A percentile compares a stretch with the other conserved stretches of the same genome.
phyloP scores from a whole-genome alignment of 306 rosid genomes.

The Abrus precatorius region DNA sequence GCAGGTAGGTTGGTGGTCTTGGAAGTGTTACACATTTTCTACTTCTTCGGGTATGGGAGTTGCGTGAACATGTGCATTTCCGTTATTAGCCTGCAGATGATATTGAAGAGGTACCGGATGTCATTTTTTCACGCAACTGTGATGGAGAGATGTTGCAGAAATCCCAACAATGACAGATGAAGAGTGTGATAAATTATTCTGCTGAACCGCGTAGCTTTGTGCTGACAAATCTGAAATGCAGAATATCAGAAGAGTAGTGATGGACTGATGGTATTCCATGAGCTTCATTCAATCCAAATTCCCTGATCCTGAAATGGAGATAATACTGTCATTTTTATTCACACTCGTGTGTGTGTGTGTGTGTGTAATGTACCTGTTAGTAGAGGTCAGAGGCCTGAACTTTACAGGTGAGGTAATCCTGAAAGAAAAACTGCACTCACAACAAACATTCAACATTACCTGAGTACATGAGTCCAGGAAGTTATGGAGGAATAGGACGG shows the following conservation, averaged over 20 bases:
- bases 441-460: constrained; percentile 10
- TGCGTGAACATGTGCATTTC: constrained; percentile 14
- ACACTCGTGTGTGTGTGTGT: not conserved
- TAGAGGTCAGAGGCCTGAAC: constrained; percentile 12
- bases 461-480: not conserved
- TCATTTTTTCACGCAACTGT: constrained; percentile 49
- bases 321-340: not conserved
- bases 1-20: constrained; percentile 63
- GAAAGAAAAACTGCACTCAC: not conserved
- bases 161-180: constrained; percentile 30
- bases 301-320: constrained; percentile 5
- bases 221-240: constrained; percentile 6
- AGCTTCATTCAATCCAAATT: constrained; percentile 11
- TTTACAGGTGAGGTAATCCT: not conserved
- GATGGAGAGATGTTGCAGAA: constrained; percentile 46
- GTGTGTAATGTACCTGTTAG: not conserved
- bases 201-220: not conserved
- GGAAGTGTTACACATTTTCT: not conserved
- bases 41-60: not conserved
- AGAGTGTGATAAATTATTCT: constrained; percentile 22
- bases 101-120: constrained; percentile 72
- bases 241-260: constrained; percentile 17
- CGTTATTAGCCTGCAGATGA: constrained; percentile 71
- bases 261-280: constrained; percentile 1
- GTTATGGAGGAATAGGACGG: not conserved